Base-by-base conservation (phyloP, 2,329 filamentous ascomycete species). In the Xylaria sp. region DNA sequence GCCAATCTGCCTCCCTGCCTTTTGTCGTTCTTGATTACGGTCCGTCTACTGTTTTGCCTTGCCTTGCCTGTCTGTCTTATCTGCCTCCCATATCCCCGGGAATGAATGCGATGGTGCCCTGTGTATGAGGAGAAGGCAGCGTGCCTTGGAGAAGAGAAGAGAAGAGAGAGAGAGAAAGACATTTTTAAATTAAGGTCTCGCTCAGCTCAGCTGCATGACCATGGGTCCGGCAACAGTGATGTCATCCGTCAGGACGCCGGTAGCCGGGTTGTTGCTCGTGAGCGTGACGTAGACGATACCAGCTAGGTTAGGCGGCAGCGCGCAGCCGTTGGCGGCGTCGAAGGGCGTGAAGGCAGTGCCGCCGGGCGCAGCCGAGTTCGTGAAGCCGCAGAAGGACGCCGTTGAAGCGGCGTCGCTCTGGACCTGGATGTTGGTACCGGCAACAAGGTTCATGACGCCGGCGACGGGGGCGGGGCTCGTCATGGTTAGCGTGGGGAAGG, bases 211-310 rank as follows among this genome's bases (percentile, higher is more conserved):
- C 57, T 83, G 80, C 78, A 90, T 80, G 61, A 88, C 85, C 82
- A 89, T 85, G 56, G 88, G 87, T 1, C 89, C 91, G 73, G 90
- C 90, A 71, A 92, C 81, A 56, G 89, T 88, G 73, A 90, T 89
- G 63, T 85, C 86, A 79, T 92, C 89, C 2, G 84, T 86, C 69
- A 90, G 77, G 45, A 82, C 78, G 42, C 86, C 87, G 24, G 80
- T 81, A 34, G 83, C 75, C 19, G 87, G 86, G 1, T 80, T 82
- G 34, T 77, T 76, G 74, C 78, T 91, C 64, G 90, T 87, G 72
- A 93, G 83, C 74, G 89, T 88, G 75, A 93, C 84, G 80, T 92
- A 93, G 58, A 88, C 86, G 71, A 92, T 82, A 55, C 91, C 91
- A 8, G 84, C 82, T 51, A 92, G 79, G 75, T 85, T 85, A 74